These are phyloP conservation scores for Chytriomyces confervae DNA, from an alignment of 192 early-diverging fungal genomes.

Conservation along the genomic window DNA sequence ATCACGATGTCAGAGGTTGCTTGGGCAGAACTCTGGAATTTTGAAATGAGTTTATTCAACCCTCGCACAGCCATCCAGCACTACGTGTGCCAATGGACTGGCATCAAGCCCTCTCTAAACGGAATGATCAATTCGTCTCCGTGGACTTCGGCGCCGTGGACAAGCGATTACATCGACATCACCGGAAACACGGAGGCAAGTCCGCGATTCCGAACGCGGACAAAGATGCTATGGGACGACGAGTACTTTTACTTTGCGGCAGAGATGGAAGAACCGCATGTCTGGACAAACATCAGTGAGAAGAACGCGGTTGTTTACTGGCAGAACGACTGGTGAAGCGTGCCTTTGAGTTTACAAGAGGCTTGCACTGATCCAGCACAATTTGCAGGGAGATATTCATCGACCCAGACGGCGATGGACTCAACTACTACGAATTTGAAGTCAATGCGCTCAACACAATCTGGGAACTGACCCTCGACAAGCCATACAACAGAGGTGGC, in stretches of 20 bases:
- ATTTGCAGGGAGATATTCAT: conserved; percentile 25
- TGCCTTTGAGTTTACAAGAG: background rate
- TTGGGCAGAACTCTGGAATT: too few relatives aligned
- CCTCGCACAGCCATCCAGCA: too few relatives aligned
- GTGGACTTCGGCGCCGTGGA: conserved; percentile 21
- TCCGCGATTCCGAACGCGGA: conserved; percentile 24
- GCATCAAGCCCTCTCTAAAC: conserved; percentile 1
- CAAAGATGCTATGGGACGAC: conserved; percentile 24
- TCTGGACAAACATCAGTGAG: conserved; percentile 33
- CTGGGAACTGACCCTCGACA: conserved; percentile 36
- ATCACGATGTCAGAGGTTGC: too few relatives aligned
- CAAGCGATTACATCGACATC: conserved; percentile 29
- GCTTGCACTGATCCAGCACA: background rate
- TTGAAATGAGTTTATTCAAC: too few relatives aligned
- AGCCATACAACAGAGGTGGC: conserved; percentile 27
- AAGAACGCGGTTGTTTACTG: conserved; percentile 31
- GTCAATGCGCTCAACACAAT: conserved; percentile 34
- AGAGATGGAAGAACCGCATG: conserved; percentile 35
- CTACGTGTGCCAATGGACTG: background rate
- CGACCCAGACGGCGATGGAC: conserved; percentile 33
- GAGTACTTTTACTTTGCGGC: conserved; percentile 20
- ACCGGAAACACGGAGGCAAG: background rate
- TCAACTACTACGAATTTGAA: conserved; percentile 39
- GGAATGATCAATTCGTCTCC: conserved; percentile 1
- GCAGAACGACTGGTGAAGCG: conserved; percentile 27